These are phyloP conservation scores for Sugiyamaella pinicola DNA, from an alignment of 1,139 yeast species.

Conservation along the genomic window DNA sequence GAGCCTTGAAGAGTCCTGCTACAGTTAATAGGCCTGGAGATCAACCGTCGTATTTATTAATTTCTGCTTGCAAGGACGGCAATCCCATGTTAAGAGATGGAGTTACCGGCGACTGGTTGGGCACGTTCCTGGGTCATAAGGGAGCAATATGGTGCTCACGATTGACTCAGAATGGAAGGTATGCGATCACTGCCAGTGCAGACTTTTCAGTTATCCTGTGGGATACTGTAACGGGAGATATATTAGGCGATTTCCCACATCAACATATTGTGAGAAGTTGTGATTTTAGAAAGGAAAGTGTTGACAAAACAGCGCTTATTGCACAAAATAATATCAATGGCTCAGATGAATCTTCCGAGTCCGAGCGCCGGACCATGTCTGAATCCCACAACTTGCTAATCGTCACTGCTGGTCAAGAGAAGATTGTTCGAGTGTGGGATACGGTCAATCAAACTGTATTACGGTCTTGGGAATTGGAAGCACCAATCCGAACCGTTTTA, in stretches of 20 bases:
- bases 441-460: conserved; percentile 2
- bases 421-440: conserved; percentile 34
- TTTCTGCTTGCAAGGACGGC: conserved; percentile 47
- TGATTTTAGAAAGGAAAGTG: conserved; percentile 29
- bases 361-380: too few relatives aligned
- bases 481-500: conserved; percentile 28
- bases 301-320: too few relatives aligned
- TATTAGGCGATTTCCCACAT: conserved; percentile 36
- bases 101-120: conserved; percentile 46
- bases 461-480: conserved; percentile 29
- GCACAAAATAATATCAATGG: too few relatives aligned
- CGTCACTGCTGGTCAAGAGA: conserved; percentile 38
- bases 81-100: conserved; percentile 46
- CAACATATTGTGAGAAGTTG: conserved; percentile 42
- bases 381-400: conserved; percentile 20
- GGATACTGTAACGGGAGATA: conserved; percentile 39
- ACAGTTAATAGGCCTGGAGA: conserved; percentile 2
- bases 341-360: too few relatives aligned
- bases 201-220: conserved; percentile 45
- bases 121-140: conserved; percentile 45
- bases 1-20: conserved; percentile 23
- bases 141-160: conserved; percentile 46
- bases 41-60: conserved; percentile 31
- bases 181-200: conserved; percentile 43
- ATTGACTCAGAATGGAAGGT: conserved; percentile 35